Base-by-base conservation (phyloP, 805 yeast species). In the Brettanomyces anomalus region DNA sequence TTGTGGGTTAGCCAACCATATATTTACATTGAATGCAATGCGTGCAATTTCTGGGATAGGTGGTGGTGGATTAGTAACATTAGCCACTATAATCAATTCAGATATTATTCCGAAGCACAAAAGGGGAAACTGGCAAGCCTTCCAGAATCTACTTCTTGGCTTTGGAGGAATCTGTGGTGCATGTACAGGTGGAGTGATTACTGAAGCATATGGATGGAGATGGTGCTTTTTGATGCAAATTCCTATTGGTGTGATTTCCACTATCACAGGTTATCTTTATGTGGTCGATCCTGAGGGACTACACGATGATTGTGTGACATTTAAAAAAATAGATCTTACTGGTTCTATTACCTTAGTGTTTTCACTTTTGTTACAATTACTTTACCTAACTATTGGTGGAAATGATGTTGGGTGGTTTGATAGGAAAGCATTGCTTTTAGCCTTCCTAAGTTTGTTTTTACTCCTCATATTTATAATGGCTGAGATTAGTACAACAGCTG, bases 21-120 rank as follows among this genome's bases (percentile, higher is more conserved):
- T 70, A 53, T 28, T 66, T 71, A 11, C 61, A 52, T 61, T 76
- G 60, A 54, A 73, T 53, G 46, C 72, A 20, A 81, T 82, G 4
- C 66, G 85, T 52, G 79, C 85, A 46, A 67, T 86, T 39, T 79
- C 93, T 26, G 96, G 96, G 13, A 72, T 83, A 43, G 95, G 95
- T 20, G 95, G 90, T 11, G 90, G 95, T 4, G 95, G 95, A 1
- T 72, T 86, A 54, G 76, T 81, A 43, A 72, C 88, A 0, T 65
- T 85, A 50, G 74, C 85, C 20, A 79, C 94, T 6, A 81, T 86
- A 45, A 72, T 87, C 4, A 72, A 81, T 54, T 76, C 85, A 26
- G 95, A 87, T 58, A 66, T 85, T 41, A 78, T 87, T 30, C 79
- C 90, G 2, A 68, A 84, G 49, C 68, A 89, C 41, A 76, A 80